Base-by-base conservation (phyloP, 805 yeast species). In the Saturnispora zaruensis region DNA sequence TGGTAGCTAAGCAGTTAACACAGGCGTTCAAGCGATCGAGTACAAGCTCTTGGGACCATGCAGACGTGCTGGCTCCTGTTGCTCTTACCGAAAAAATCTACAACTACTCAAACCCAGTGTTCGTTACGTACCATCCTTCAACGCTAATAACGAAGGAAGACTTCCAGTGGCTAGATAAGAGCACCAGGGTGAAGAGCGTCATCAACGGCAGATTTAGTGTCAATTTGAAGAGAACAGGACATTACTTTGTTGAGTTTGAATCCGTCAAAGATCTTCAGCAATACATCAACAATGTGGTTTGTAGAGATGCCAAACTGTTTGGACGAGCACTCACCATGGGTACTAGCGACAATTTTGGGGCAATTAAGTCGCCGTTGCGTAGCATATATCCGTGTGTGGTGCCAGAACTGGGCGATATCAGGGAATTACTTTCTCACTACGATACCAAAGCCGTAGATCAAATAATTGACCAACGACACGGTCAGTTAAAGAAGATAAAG, bases 101-200 rank as follows among this genome's bases (percentile, higher is more conserved):
- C 24, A 36, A 8, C 3, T 20, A 42, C n/a, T 23, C 34, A 18
- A 28, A 24, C 8, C 32, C 45, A 9, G 20, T 42, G 34, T 24
- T 45, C 23, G 16, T 32, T 21, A 41, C 45, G 3, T 47, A 47
- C 21, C 50, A 47, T 20, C 50, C 50, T 6, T 32, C 28, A 26
- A 33, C 8, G 7, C 13, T 25, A 7, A 33, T 47, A 11, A 25
- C 16, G 2, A 25, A 25, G 23, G 16, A 32, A 3, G 45, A 41
- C 26, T 47, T 47, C 26, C 45, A 47, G 23, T 26, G 32, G 13
- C 9, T 47, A 5, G 30, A 30, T 14, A 16, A 21, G 2, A 9
- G 32, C 13, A 20, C 24, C 5, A 26, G 4, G 2, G 13, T 47
- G 5, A 18, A 36, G 24, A 18, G 25, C 7, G 30, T 34, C 3